Evolutionary conservation across 2,329 filamentous ascomycete genomes (phyloP).

Genomic region (Exophiala alcalophila): DNA sequence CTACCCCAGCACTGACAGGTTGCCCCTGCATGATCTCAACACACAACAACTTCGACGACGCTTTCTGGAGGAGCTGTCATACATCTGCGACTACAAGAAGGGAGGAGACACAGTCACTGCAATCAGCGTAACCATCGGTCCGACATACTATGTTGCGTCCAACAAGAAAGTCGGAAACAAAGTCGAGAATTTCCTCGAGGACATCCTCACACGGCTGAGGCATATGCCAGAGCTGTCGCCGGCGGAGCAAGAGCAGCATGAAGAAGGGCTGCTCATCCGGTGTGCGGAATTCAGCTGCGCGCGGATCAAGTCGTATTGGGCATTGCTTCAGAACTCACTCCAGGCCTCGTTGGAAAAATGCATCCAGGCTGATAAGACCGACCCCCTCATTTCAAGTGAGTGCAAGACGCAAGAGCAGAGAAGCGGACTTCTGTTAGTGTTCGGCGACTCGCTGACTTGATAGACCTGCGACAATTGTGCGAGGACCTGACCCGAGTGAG

Average conservation of each 20-base stretch:
- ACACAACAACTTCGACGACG: constrained; percentile 16
- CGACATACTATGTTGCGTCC: not conserved
- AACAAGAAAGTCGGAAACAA: not conserved
- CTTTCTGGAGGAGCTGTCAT: constrained; percentile 43
- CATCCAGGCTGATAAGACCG: no score
- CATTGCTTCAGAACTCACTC: not conserved
- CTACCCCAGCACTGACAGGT: not conserved
- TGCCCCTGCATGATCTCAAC: constrained; percentile 10
- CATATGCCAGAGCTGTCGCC: not conserved
- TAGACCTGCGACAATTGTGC: no score
- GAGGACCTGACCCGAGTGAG: no score
- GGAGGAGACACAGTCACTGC: constrained; percentile 46
- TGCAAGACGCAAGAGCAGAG: no score
- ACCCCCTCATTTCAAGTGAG: no score
- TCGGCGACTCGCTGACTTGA: no score
- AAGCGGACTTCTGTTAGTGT: no score
- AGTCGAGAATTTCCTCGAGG: not conserved
- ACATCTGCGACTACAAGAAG: constrained; percentile 48
- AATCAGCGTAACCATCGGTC: constrained; percentile 37
- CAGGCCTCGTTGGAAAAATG: no score
- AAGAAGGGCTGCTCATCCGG: not conserved
- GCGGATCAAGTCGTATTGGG: constrained; percentile 1
- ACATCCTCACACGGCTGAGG: not conserved
- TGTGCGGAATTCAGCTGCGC: constrained; percentile 1
- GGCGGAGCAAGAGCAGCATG: not conserved